Conservation (phyloP, 1,284 basidiomycete species). For the Trichosporon sp. region DNA sequence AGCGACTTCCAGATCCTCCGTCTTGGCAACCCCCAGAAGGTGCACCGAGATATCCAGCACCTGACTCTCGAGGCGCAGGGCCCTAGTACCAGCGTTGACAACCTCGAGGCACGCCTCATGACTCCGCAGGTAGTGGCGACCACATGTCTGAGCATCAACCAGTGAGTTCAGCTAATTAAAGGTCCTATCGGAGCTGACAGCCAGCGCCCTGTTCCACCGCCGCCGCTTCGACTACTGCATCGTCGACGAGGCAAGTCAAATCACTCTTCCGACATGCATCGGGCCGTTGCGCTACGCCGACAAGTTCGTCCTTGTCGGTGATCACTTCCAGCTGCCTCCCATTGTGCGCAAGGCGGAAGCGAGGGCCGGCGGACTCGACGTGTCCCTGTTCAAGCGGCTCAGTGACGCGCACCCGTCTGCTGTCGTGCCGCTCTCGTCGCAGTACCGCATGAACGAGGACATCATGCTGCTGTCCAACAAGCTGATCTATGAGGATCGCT, state of each 20-base stretch:
- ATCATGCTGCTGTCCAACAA: constrained; percentile 92
- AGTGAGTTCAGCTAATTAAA: constrained; percentile 58
- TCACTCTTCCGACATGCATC: constrained; percentile 90
- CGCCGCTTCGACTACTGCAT: constrained; percentile 94
- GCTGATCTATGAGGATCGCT: constrained; percentile 74
- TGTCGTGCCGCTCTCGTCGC: constrained; percentile 74
- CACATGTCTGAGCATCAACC: constrained; percentile 86
- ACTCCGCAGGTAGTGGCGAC: constrained; percentile 89
- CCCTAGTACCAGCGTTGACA: constrained; percentile 62
- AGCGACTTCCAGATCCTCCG: constrained; percentile 71
- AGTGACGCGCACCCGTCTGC: constrained; percentile 79
- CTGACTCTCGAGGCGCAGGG: constrained; percentile 62
- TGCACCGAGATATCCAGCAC: constrained; percentile 70
- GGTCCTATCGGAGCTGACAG: constrained; percentile 4
- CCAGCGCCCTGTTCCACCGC: constrained; percentile 74
- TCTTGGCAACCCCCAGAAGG: constrained; percentile 85
- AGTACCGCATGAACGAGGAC: constrained; percentile 96
- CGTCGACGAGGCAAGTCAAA: constrained; percentile 96
- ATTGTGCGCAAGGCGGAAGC: constrained; percentile 77
- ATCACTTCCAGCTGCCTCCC: constrained; percentile 94
- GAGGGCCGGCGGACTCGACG: constrained; percentile 76
- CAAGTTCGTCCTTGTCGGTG: constrained; percentile 89
- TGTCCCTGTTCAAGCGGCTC: constrained; percentile 82
- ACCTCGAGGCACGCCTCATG: constrained; percentile 75
- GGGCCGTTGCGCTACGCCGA: constrained; percentile 87